Conservation (phyloP, 768 basidiomycete genomes). For the Leccinum broughii region DNA sequence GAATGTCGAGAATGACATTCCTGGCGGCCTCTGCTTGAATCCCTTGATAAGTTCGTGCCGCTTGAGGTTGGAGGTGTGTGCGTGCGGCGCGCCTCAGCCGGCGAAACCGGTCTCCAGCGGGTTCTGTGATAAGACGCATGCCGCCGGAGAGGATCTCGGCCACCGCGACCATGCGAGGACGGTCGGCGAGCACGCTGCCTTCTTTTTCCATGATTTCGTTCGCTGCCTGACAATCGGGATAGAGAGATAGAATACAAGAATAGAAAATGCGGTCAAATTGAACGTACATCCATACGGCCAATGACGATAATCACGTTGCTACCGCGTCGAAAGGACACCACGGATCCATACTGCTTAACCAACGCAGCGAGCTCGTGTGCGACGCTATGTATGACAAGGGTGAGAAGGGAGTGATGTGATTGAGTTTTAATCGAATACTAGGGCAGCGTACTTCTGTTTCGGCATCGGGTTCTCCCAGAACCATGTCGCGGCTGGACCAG, state of each 20-base stretch:
- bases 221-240: conserved; percentile 39
- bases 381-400: neutral
- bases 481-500: neutral
- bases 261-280: neutral
- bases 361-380: conserved; percentile 42
- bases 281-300: conserved; percentile 19
- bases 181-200: conserved; percentile 48
- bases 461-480: neutral
- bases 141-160: conserved; percentile 55
- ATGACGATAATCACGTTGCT: conserved; percentile 16
- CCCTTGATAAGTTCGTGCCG: conserved; percentile 44
- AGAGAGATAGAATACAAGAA: neutral
- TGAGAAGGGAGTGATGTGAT: neutral
- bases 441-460: neutral
- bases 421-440: neutral
- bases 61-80: conserved; percentile 52
- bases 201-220: conserved; percentile 63
- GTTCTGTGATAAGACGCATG: conserved; percentile 51
- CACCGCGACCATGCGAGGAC: conserved; percentile 50
- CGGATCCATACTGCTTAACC: conserved; percentile 55
- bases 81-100: conserved; percentile 55
- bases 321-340: conserved; percentile 54
- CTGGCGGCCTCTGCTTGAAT: conserved; percentile 39
- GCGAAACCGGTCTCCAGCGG: conserved; percentile 53
- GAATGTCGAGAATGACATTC: conserved; percentile 19